These are phyloP conservation scores for Sporothrix pseudoabietina DNA, from an alignment of 2,329 filamentous ascomycete species.

Conservation along the genomic window DNA sequence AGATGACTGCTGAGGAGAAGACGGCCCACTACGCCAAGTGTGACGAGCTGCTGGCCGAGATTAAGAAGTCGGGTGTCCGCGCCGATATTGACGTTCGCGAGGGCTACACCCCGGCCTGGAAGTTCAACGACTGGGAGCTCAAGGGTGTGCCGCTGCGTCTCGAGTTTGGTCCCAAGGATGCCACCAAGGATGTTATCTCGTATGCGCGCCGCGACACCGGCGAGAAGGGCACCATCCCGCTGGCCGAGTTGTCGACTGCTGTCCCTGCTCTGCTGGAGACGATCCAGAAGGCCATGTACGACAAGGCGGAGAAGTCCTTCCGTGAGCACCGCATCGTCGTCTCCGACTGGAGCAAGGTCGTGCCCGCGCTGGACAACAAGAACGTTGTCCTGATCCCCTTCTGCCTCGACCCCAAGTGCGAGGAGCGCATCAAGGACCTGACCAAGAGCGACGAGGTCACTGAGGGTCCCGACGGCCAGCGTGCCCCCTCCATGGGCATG, in stretches of 20 bases:
- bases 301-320: slow-evolving; percentile 76
- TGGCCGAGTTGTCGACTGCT: slow-evolving; percentile 71
- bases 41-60: slow-evolving; percentile 66
- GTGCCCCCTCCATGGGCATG: slow-evolving; percentile 64
- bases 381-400: slow-evolving; percentile 91
- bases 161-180: slow-evolving; percentile 95
- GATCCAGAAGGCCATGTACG: slow-evolving; percentile 82
- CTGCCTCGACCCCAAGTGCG: slow-evolving; percentile 79
- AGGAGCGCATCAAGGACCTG: slow-evolving; percentile 92
- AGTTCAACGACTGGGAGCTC: slow-evolving; percentile 99
- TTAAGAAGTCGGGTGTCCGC: slow-evolving; percentile 75
- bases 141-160: slow-evolving; percentile 92
- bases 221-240: slow-evolving; percentile 77
- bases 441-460: slow-evolving; percentile 70
- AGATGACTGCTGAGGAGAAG: slow-evolving; percentile 77
- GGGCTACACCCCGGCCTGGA: slow-evolving; percentile 91
- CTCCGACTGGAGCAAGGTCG: slow-evolving; percentile 86
- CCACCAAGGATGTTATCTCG: slow-evolving; percentile 79
- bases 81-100: slow-evolving; percentile 83
- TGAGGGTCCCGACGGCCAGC: slow-evolving; percentile 56
- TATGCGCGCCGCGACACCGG: slow-evolving; percentile 84
- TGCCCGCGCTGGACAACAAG: slow-evolving; percentile 86
- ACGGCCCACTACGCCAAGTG: slow-evolving; percentile 75
- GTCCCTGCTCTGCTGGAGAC: slow-evolving; percentile 82
- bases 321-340: slow-evolving; percentile 77